Conservation (phyloP, 2,329 filamentous ascomycete species). For the Arthrobotrys conoides region DNA sequence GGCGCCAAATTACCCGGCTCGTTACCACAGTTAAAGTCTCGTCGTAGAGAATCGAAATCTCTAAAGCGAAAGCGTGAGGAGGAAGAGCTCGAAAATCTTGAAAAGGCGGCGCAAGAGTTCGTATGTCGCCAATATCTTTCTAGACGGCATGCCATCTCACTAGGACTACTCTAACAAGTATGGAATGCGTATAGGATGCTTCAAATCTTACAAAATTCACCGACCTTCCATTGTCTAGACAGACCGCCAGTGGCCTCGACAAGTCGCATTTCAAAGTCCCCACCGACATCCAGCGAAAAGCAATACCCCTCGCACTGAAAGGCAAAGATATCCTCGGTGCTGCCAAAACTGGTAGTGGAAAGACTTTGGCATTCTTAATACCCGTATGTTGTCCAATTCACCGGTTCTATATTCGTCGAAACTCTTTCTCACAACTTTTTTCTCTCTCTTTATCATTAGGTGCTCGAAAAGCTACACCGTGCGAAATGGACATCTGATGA, state of each 20-base stretch:
- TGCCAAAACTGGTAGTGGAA: constrained; percentile 94
- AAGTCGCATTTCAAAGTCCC: constrained; percentile 89
- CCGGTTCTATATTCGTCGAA: background rate
- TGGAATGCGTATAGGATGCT: constrained; percentile 70
- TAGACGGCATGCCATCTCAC: background rate
- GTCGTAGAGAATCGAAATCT: constrained; percentile 61
- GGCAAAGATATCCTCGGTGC: constrained; percentile 91
- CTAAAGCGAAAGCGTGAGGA: constrained; percentile 69
- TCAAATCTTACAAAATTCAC: constrained; percentile 79
- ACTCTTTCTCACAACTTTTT: constrained; percentile 6
- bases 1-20: constrained; percentile 43
- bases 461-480: constrained; percentile 92
- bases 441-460: constrained; percentile 5
- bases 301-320: constrained; percentile 89
- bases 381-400: constrained; percentile 70
- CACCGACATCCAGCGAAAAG: constrained; percentile 91
- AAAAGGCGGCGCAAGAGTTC: constrained; percentile 68
- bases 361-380: constrained; percentile 92
- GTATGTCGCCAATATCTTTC: constrained; percentile 64
- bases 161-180: background rate
- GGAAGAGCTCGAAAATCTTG: constrained; percentile 67
- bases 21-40: constrained; percentile 47
- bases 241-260: constrained; percentile 83
- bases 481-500: constrained; percentile 91
- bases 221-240: constrained; percentile 86